Evolutionary conservation across 305 asterid species (phyloP).

Genomic region (Fraxinus baroniana): DNA sequence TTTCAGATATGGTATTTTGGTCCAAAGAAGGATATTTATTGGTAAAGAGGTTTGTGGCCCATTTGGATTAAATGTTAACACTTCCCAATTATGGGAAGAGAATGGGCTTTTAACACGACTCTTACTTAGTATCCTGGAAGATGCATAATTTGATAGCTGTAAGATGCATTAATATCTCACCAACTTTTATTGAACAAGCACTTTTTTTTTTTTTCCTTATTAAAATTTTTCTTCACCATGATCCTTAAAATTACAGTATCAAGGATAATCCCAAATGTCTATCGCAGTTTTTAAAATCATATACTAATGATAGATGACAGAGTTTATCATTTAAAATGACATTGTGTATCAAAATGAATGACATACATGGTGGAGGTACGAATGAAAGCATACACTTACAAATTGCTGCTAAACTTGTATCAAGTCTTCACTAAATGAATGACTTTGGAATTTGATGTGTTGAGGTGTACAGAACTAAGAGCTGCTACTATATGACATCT

Average conservation of each 20-base stretch:
- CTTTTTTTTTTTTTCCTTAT: background rate
- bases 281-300: background rate
- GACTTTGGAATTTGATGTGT: background rate
- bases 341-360: background rate
- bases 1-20: background rate
- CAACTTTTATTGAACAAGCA: background rate
- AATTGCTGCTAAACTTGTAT: background rate
- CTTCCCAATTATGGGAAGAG: background rate
- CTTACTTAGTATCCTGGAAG: background rate
- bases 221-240: background rate
- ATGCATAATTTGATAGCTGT: background rate
- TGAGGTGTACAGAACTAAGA: background rate
- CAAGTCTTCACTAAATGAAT: background rate
- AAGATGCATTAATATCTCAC: background rate
- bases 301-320: background rate
- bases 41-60: background rate
- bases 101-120: background rate
- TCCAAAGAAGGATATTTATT: background rate
- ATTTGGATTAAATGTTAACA: background rate
- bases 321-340: background rate
- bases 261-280: background rate
- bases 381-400: background rate
- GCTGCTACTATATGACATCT: background rate
- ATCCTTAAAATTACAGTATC: background rate
- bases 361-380: background rate